phyloP scores from a whole-genome alignment of 2,329 filamentous ascomycete species.

The Hirsutella minnesotensis region DNA sequence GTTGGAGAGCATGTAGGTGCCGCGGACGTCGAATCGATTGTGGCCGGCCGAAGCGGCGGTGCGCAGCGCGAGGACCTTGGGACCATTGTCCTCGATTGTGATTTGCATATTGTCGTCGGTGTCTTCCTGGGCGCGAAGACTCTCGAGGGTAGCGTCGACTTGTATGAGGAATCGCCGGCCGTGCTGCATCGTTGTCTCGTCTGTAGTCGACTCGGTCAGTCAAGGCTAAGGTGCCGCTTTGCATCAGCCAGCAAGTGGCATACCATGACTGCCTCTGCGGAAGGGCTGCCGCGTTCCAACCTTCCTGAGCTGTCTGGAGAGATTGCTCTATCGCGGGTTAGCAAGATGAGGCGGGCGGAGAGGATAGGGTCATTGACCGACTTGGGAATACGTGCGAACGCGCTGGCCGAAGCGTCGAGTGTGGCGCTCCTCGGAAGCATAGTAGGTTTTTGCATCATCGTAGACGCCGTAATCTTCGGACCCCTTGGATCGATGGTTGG shows the following conservation, averaged over 20 bases:
- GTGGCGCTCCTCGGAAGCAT: conserved; percentile 43
- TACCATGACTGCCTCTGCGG: conserved; percentile 48
- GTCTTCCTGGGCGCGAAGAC: conserved; percentile 74
- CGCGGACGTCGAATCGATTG: conserved; percentile 81
- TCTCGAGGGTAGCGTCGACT: conserved; percentile 72
- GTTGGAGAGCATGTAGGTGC: conserved; percentile 96
- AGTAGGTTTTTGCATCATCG: conserved; percentile 48
- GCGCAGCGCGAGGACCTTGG: conserved; percentile 78
- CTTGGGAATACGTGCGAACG: conserved; percentile 46
- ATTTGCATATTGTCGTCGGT: conserved; percentile 94
- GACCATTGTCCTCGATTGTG: conserved; percentile 89
- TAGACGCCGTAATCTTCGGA: conserved; percentile 39
- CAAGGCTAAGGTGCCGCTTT: neutral
- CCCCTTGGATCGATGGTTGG: conserved; percentile 18
- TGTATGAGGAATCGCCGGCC: conserved; percentile 72
- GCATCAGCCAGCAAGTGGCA: conserved; percentile 7
- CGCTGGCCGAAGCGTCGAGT: conserved; percentile 35
- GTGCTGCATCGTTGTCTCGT: conserved; percentile 57
- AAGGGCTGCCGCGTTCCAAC: conserved; percentile 41
- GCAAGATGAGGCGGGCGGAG: conserved; percentile 3
- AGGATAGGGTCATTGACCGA: conserved; percentile 13
- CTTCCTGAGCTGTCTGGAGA: conserved; percentile 40
- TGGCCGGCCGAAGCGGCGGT: conserved; percentile 78
- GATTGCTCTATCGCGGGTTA: conserved; percentile 34
- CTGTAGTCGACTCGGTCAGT: conserved; percentile 28